A percentile compares a stretch with the other conserved stretches of the same genome.
Conservation (phyloP, 257 asterid species). For the Knoxia roxburghii region DNA sequence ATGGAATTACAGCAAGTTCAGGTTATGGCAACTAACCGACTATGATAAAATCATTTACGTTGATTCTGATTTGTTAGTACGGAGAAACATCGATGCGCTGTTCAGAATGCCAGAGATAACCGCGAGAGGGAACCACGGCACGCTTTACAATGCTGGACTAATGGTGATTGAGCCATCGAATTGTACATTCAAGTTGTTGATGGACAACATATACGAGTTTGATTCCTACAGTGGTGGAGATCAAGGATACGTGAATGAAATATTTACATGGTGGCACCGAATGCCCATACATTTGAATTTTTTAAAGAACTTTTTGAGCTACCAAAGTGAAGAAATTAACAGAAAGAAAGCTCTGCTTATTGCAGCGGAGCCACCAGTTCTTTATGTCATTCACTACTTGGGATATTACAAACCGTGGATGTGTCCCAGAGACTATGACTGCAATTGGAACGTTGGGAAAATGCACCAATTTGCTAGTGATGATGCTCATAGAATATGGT, state of each 20-base stretch:
- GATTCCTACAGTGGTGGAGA: constrained; percentile 88
- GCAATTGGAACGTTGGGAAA: constrained; percentile 77
- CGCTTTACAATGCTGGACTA: constrained; percentile 77
- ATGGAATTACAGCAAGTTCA: constrained; percentile 89
- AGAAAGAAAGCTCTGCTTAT: constrained; percentile 47
- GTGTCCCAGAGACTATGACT: constrained; percentile 80
- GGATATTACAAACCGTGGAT: constrained; percentile 77
- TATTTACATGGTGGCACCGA: constrained; percentile 90
- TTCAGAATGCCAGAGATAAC: constrained; percentile 78
- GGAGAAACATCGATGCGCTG: constrained; percentile 66
- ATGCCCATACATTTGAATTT: constrained; percentile 82
- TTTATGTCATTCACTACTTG: constrained; percentile 67
- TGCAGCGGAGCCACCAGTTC: constrained; percentile 66
- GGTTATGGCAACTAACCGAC: constrained; percentile 84
- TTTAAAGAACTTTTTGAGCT: constrained; percentile 68
- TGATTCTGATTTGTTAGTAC: constrained; percentile 73
- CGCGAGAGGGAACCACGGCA: constrained; percentile 82
- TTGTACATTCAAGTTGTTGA: constrained; percentile 64
- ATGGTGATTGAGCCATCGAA: constrained; percentile 89
- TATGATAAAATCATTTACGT: constrained; percentile 72
- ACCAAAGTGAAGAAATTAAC: constrained; percentile 53
- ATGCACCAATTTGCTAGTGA: constrained; percentile 78
- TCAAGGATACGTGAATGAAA: constrained; percentile 75
- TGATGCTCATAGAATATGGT: constrained; percentile 69
- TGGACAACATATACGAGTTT: constrained; percentile 69